Conservation (phyloP, 2,329 filamentous ascomycete species). For the Raffaelea albimanens region DNA sequence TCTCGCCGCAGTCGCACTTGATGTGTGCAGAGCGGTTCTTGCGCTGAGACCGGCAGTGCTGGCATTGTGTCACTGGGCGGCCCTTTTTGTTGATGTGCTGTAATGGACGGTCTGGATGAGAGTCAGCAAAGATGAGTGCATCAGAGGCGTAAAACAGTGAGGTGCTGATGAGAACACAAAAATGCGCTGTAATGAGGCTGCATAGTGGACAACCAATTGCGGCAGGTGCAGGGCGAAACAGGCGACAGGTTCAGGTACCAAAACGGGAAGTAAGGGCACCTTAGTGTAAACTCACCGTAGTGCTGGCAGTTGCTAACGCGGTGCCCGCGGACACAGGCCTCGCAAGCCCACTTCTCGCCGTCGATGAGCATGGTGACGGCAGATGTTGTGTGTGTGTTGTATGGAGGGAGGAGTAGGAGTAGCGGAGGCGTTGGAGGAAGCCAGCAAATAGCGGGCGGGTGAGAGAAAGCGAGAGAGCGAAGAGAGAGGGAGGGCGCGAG, state of each 20-base stretch:
- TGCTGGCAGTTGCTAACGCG: conserved; percentile 98
- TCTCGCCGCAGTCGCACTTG: conserved; percentile 95
- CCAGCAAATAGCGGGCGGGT: neutral
- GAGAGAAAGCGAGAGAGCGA: neutral
- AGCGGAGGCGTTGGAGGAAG: neutral
- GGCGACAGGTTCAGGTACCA: neutral
- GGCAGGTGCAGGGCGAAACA: neutral
- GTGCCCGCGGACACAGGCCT: conserved; percentile 96
- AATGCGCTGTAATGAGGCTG: too few relatives aligned
- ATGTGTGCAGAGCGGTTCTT: conserved; percentile 92
- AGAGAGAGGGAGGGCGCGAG: neutral
- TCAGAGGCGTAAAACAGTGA: too few relatives aligned
- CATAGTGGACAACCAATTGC: too few relatives aligned
- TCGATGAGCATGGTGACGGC: conserved; percentile 65
- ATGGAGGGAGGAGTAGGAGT: conserved; percentile 4
- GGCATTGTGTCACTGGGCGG: conserved; percentile 92
- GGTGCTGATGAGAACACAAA: too few relatives aligned
- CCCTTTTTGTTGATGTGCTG: conserved; percentile 97
- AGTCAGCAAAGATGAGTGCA: too few relatives aligned
- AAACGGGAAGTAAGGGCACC: conserved; percentile 2
- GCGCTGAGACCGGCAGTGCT: conserved; percentile 90
- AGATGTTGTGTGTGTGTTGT: neutral
- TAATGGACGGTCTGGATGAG: conserved; percentile 66
- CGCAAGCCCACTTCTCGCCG: conserved; percentile 96
- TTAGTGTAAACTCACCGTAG: conserved; percentile 56